Evolutionary conservation across 345 rosid species (phyloP), one percentile per base, ranked within the genome.

Genomic region (Camelina neglecta): DNA sequence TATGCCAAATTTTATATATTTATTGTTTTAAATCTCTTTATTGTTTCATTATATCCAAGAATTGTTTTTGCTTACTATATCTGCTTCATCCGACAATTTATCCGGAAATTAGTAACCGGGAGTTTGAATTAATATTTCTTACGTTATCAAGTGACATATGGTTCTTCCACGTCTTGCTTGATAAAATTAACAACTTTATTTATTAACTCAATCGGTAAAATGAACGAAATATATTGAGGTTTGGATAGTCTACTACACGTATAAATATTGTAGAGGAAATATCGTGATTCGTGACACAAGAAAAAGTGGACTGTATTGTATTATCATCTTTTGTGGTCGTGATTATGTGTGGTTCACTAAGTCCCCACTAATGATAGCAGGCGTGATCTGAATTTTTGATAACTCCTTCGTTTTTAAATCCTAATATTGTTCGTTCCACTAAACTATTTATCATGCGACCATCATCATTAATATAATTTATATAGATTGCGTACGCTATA

Each of bases 311-410:
- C 48, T 11, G 16, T 45, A 70, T 63, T 55, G 57, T 63, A 55
- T 57, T 55, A 23, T 36, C 4, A 23, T 36, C 2, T 55, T 57
- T 9, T 63, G 36, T 56, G 65, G 55, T 55, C 71, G 75, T 63
- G 72, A 77, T 77, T 77, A 64, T 71, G 62, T 36, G 65, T 70
- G 45, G 49, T 61, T 76, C 65, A 65, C 29, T 41, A 64, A 64
- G 51, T 64, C 75, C 74, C 80, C 65, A 64, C 75, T 77, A 64
- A 71, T 77, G 10, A 65, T 77, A 58, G 35, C 76, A 65, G 73
- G 81, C 76, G 76, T 77, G 81, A 65, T 7, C 41, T 33, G 20
- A 49, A 49, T 48, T 26, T 58, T 50, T 62, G 62, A 60, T 71
- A 77, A 71, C 15, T 21, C 67, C 26, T 36, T 65, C 1, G 20